Evolutionary conservation across 2,329 filamentous ascomycete species (phyloP).

Genomic region (Ophiostoma fasciatum): DNA sequence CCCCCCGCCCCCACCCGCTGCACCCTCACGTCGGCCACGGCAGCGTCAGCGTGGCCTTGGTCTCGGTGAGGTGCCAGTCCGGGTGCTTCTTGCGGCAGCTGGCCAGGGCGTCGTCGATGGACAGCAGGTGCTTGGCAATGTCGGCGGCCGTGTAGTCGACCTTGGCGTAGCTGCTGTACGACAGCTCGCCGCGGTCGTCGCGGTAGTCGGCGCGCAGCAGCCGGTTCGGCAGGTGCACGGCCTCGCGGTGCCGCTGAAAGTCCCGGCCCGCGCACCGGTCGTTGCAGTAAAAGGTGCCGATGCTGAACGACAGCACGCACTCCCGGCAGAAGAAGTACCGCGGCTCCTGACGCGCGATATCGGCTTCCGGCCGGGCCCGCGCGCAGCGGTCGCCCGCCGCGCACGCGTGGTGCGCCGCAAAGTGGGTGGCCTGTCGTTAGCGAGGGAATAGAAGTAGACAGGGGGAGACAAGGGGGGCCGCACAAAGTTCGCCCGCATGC

Average conservation of each 20-base stretch:
- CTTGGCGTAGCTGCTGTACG: slow-evolving; percentile 2
- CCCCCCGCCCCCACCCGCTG: too few species aligned
- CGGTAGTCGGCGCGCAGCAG: slow-evolving; percentile 7
- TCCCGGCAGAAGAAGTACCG: slow-evolving; percentile 18
- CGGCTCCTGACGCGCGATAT: slow-evolving; percentile 2
- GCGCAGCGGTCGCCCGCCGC: slow-evolving; percentile 8
- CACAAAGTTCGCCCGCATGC: slow-evolving; percentile 8
- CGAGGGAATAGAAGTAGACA: neutral
- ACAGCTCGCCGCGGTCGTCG: slow-evolving; percentile 10
- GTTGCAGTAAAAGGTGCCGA: slow-evolving; percentile 18
- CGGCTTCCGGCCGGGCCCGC: neutral
- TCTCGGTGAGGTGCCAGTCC: slow-evolving; percentile 9
- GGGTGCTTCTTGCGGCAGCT: slow-evolving; percentile 12
- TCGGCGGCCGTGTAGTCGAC: slow-evolving; percentile 10
- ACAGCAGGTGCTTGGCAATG: slow-evolving; percentile 11
- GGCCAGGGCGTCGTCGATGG: slow-evolving; percentile 8
- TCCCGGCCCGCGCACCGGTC: slow-evolving; percentile 17
- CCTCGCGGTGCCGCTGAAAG: slow-evolving; percentile 19
- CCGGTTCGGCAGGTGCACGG: slow-evolving; percentile 17
- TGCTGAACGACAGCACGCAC: slow-evolving; percentile 17
- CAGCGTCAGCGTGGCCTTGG: slow-evolving; percentile 5
- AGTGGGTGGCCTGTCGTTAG: slow-evolving; percentile 3
- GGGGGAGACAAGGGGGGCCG: neutral
- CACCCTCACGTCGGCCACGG: slow-evolving; percentile 1
- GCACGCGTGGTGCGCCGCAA: slow-evolving; percentile 8